phyloP scores from a whole-genome alignment of 352 stramenopile genomes.

The Globisporangium polare region DNA sequence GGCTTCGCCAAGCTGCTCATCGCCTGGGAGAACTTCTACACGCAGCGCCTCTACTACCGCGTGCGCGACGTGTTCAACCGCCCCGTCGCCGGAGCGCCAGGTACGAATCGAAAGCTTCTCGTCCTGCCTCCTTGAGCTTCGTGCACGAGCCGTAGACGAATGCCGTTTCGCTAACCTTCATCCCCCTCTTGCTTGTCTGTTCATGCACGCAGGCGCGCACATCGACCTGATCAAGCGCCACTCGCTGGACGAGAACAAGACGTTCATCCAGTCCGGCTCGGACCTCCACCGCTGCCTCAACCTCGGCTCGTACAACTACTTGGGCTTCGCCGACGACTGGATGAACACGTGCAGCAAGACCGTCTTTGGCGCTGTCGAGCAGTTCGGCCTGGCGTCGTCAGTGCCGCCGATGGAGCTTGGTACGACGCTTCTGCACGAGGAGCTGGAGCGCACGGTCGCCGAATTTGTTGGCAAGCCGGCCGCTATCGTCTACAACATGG shows the following conservation, averaged over 20 bases:
- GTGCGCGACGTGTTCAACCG: constrained; percentile 71
- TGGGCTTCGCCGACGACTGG: constrained; percentile 96
- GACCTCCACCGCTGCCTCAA: constrained; percentile 83
- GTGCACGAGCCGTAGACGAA: no score
- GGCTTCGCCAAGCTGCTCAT: constrained; percentile 87
- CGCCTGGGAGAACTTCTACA: constrained; percentile 95
- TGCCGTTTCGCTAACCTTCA: background rate
- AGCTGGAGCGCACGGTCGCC: constrained; percentile 87
- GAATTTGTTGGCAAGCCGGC: constrained; percentile 93
- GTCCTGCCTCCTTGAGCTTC: background rate
- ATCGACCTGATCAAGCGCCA: constrained; percentile 89
- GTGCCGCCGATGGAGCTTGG: constrained; percentile 33
- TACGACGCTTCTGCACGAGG: constrained; percentile 78
- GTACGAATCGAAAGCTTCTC: background rate
- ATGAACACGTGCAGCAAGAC: constrained; percentile 74
- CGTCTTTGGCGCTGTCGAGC: constrained; percentile 68
- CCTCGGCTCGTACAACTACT: constrained; percentile 96
- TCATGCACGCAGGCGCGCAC: constrained; percentile 77
- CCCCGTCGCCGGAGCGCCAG: constrained; percentile 27
- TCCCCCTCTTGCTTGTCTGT: constrained; percentile 73
- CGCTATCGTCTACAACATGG: constrained; percentile 51
- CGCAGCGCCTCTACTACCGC: constrained; percentile 88
- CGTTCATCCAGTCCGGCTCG: constrained; percentile 15
- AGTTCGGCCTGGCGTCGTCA: constrained; percentile 51
- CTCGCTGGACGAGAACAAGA: constrained; percentile 32